A percentile compares a stretch with the other conserved stretches of the same genome.
Evolutionary conservation across 2,329 filamentous ascomycete genomes (phyloP).

Genomic region (Trematosphaeria pertusa): DNA sequence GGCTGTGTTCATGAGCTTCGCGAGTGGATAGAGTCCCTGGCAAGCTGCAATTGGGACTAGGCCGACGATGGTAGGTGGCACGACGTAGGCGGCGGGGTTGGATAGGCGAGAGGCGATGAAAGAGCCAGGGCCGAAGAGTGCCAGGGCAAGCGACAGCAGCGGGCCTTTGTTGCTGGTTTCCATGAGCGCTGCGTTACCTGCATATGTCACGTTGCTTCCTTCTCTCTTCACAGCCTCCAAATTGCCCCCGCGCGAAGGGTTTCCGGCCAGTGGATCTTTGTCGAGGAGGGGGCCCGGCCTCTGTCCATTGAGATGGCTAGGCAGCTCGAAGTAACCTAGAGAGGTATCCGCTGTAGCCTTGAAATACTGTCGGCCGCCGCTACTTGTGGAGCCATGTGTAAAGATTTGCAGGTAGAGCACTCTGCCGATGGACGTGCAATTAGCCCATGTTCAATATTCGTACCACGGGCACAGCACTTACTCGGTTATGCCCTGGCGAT

Average conservation of each 20-base stretch:
- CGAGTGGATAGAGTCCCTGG: no score
- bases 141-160: constrained; percentile 10
- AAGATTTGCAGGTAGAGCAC: constrained; percentile 7
- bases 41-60: no score
- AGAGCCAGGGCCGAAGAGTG: constrained; percentile 17
- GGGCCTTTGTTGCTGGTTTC: constrained; percentile 5
- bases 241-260: no score
- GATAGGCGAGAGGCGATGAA: constrained; percentile 9
- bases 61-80: neutral
- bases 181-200: constrained; percentile 3
- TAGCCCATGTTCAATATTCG: no score
- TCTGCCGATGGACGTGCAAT: no score
- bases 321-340: constrained; percentile 21
- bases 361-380: neutral
- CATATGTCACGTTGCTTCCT: constrained; percentile 3
- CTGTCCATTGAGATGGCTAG: constrained; percentile 11
- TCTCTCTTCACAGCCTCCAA: no score
- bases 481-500: constrained; percentile 19
- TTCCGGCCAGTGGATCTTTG: constrained; percentile 11
- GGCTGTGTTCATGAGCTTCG: no score
- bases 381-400: no score
- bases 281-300: constrained; percentile 11
- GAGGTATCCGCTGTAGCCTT: constrained; percentile 6
- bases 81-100: constrained; percentile 2
- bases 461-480: no score